Base-by-base conservation (phyloP, 495 filamentous ascomycete species). In the Stereocaulon alpinum region DNA sequence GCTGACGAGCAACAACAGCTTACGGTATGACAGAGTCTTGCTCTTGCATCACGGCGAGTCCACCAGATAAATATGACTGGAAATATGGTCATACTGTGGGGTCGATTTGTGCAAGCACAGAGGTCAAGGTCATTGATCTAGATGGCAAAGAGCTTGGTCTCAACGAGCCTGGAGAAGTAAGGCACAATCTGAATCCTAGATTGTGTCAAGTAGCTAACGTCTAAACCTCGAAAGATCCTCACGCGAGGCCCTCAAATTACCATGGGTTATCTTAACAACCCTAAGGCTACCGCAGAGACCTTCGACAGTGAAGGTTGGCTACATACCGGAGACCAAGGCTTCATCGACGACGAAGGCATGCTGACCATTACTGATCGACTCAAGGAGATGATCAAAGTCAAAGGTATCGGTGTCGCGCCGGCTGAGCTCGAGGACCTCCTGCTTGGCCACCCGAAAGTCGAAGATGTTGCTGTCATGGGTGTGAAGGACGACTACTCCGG, bases 321-420 rank as follows among this genome's bases (percentile, higher is more conserved):
- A 59, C 80, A 82, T 43, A 87, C 86, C 0, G 85, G 86, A 0
- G 86, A 89, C 43, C 77, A 84, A n/a, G 86, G 81, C 15, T 68
- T 72, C 24, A 74, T 85, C 22, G 76, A 81, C 42, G 62, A 61
- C 7, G 68, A 77, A 32, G 80, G 81, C 0, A 72, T 82, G 60
- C 68, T 88, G 20, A 72, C 76, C 4, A 86, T 89, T 57, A 79
- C 77, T 6, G 85, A 89, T 60, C 73, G 86, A 0, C 78, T 87
- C 53, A 89, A 89, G 73, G 85, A 88, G 70, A 77, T 88, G 74
- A 87, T 88, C 67, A 88, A 88, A 67, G 85, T 88, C 22, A 86
- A 86, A 61, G 86, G 84, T 4, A 82, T 85, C 60, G 81, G 77
- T 22, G 84, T 89, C 34, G 85, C 83, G 48, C 86, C 85, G 0